These are phyloP conservation scores for Fusarium graminum DNA, from an alignment of 2,329 filamentous ascomycete genomes.

Conservation along the genomic window DNA sequence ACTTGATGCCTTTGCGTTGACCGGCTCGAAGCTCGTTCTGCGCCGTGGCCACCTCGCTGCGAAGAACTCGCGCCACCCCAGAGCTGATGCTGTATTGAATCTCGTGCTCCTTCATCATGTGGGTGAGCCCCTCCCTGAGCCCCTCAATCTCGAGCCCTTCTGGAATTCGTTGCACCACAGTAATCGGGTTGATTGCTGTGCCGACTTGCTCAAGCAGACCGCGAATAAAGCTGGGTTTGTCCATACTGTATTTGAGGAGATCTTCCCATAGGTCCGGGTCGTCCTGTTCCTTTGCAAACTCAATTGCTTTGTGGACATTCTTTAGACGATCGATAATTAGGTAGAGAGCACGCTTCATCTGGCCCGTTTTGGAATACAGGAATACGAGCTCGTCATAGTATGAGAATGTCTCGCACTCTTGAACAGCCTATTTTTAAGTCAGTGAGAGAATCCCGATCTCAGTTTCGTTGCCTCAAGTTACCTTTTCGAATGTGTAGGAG, in stretches of 20 bases:
- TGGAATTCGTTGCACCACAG: slow-evolving; percentile 88
- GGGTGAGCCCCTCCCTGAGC: slow-evolving; percentile 85
- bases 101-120: slow-evolving; percentile 95
- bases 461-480: slow-evolving; percentile 41
- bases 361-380: slow-evolving; percentile 92
- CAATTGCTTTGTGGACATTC: slow-evolving; percentile 92
- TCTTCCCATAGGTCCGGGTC: slow-evolving; percentile 96
- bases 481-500: slow-evolving; percentile 87
- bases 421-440: slow-evolving; percentile 65
- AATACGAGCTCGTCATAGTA: slow-evolving; percentile 96
- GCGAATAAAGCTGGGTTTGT: slow-evolving; percentile 94
- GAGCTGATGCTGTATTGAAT: slow-evolving; percentile 93
- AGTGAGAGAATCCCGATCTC: slow-evolving; percentile 10
- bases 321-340: slow-evolving; percentile 94
- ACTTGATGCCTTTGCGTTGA: slow-evolving; percentile 88
- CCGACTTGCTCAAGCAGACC: slow-evolving; percentile 93
- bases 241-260: slow-evolving; percentile 94
- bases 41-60: slow-evolving; percentile 86
- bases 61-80: slow-evolving; percentile 86
- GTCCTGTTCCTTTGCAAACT: slow-evolving; percentile 93
- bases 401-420: slow-evolving; percentile 82
- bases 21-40: slow-evolving; percentile 85
- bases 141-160: slow-evolving; percentile 94
- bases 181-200: slow-evolving; percentile 92
- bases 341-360: slow-evolving; percentile 90